Base-by-base conservation (phyloP, 1,284 basidiomycete genomes). In the Irpex rosettiformis region DNA sequence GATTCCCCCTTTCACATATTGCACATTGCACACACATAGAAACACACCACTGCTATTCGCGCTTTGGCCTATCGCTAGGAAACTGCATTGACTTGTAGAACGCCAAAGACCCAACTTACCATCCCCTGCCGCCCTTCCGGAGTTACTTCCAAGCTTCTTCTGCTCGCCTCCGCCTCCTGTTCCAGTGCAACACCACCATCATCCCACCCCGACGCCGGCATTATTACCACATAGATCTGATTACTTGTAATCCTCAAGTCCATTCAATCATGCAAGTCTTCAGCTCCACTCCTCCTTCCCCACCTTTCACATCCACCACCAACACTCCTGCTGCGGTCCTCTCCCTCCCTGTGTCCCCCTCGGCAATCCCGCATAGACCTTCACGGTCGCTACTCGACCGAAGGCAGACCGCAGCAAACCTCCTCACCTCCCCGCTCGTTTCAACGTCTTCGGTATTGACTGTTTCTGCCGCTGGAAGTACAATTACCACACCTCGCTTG, bases 371-470 rank as follows among this genome's bases (percentile, higher is more conserved):
- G 25, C 29, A 13, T n/a, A 51, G 22, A 51, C 22, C 43, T 7
- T 47, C 55, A 40, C 57, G 58, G 49, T 64, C 62, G 30, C 56
- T 66, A 40, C 62, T 65, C 56, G 54, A 61, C 62, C 64, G 66
- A 56, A 64, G 66, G 45, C 54, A 59, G 22, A 63, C 64, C 54
- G 51, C 56, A 6, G 33, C 59, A 48, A 47, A 60, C 54, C 40
- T 51, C 29, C 28, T 16, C 27, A 11, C 40, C 5, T 43, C 49
- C 16, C 11, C 21, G 11, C 33, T n/a, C n/a, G n/a, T n/a, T n/a
- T n/a, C 57, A 25, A 55, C 49, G 13, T 22, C 37, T 11, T 30
- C 28, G 22, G 25, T 51, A 13, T n/a, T 59, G 18, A 55, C 57
- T 8, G 16, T n/a, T n/a, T n/a, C n/a, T n/a, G n/a, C n/a, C n/a